Conservation (phyloP, 225 moss, liverwort and hornwort genomes). For the Polytrichum formosum region DNA sequence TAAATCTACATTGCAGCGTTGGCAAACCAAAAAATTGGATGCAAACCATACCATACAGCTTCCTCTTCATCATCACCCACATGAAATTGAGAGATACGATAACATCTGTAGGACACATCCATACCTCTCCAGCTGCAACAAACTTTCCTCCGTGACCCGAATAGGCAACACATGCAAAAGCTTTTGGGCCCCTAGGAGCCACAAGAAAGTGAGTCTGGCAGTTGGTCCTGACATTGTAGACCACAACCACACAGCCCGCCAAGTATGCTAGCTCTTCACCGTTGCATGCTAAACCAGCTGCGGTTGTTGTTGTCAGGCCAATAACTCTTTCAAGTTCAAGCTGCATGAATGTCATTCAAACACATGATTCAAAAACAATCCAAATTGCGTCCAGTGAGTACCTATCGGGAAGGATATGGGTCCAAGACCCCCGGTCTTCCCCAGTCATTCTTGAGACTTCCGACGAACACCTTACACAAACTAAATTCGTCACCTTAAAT, state of each 20-base stretch:
- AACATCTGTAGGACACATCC: background rate
- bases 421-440: too few species aligned
- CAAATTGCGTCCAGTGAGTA: background rate
- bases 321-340: slow-evolving; percentile 69
- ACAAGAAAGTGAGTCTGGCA: slow-evolving; percentile 56
- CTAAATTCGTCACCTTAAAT: too few species aligned
- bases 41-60: background rate
- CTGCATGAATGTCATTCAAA: slow-evolving; percentile 25
- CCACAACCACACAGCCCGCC: slow-evolving; percentile 67
- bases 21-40: too few species aligned
- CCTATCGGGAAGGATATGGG: too few species aligned
- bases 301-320: slow-evolving; percentile 53
- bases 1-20: too few species aligned
- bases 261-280: slow-evolving; percentile 64
- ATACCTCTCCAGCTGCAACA: slow-evolving; percentile 77
- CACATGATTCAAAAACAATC: background rate
- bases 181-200: slow-evolving; percentile 48
- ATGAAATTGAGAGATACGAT: background rate
- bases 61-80: background rate
- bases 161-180: slow-evolving; percentile 65
- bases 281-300: slow-evolving; percentile 61
- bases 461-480: too few species aligned
- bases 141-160: slow-evolving; percentile 64
- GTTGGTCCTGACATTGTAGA: slow-evolving; percentile 65
- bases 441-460: too few species aligned